Percentiles rank a stretch among this genome's conserved stretches.
Conservation (phyloP, 106 monocot species). For the Posidonia australis region DNA sequence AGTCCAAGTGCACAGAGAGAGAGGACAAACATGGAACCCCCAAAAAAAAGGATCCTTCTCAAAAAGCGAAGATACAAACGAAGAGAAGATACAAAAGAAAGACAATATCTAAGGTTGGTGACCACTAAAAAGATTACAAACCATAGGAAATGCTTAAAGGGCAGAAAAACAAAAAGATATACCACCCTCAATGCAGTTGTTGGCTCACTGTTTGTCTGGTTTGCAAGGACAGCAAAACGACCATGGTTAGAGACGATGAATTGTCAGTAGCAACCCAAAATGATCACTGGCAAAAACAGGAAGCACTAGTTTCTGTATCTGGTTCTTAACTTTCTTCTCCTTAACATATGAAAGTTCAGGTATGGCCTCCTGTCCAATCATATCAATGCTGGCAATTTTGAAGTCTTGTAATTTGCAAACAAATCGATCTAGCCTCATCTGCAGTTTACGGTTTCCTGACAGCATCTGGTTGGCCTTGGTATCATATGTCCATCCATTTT, state of each 20-base stretch:
- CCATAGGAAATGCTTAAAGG: not conserved
- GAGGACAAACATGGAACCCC: no score
- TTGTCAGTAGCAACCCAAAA: slow-evolving; percentile 32
- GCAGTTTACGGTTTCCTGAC: slow-evolving; percentile 37
- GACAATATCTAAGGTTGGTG: not conserved
- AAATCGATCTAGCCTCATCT: slow-evolving; percentile 71
- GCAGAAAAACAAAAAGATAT: not conserved
- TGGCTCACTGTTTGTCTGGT: not conserved
- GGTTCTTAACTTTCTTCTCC: slow-evolving; percentile 15
- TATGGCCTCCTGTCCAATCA: slow-evolving; percentile 76
- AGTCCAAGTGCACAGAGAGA: no score
- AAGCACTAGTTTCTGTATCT: slow-evolving; percentile 14
- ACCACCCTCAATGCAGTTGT: not conserved
- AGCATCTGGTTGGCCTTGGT: slow-evolving; percentile 28
- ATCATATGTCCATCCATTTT: slow-evolving; percentile 24
- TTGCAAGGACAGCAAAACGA: no score
- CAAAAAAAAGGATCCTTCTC: not conserved
- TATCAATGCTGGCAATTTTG: slow-evolving; percentile 42
- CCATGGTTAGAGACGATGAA: slow-evolving; percentile 3
- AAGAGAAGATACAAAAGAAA: not conserved
- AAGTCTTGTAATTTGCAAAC: slow-evolving; percentile 55
- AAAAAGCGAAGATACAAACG: not conserved
- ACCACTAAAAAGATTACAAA: not conserved
- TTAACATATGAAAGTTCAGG: slow-evolving; percentile 15
- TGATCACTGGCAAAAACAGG: slow-evolving; percentile 48